Evolutionary conservation across 306 rosid species (phyloP).

Genomic region (Cicer yamashitae): DNA sequence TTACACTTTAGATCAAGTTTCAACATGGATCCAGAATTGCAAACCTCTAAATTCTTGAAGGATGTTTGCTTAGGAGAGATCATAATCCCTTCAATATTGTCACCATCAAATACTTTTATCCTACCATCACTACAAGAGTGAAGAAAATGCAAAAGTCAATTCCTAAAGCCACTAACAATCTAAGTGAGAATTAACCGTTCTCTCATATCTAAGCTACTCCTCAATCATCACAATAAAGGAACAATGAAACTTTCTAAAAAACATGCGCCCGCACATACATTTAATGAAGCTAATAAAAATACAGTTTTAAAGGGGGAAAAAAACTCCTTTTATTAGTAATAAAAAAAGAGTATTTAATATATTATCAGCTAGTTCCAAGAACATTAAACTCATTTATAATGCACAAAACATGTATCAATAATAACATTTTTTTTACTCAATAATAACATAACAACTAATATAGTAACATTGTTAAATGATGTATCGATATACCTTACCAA

Average conservation of each 20-base stretch:
- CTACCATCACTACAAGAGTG: constrained; percentile 79
- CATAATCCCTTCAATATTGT: constrained; percentile 77
- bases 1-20: constrained; percentile 1
- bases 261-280: background rate
- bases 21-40: constrained; percentile 37
- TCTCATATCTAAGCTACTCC: constrained; percentile 16
- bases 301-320: constrained; percentile 6
- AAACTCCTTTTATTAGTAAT: background rate
- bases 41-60: constrained; percentile 79
- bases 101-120: constrained; percentile 87
- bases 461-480: background rate
- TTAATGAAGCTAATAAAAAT: constrained; percentile 25
- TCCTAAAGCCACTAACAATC: constrained; percentile 29
- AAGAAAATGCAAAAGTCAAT: constrained; percentile 43
- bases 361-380: constrained; percentile 27
- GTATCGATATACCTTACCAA: constrained; percentile 3
- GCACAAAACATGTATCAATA: background rate
- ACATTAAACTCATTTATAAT: constrained; percentile 6
- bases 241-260: background rate
- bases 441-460: too few species aligned
- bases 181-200: background rate
- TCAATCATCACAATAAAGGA: constrained; percentile 22
- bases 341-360: background rate
- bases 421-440: too few species aligned
- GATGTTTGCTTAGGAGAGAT: constrained; percentile 65